A percentile compares a stretch with the other conserved stretches of the same genome.
Conservation (phyloP, 2,329 filamentous ascomycete genomes). For the Alternaria sp. region DNA sequence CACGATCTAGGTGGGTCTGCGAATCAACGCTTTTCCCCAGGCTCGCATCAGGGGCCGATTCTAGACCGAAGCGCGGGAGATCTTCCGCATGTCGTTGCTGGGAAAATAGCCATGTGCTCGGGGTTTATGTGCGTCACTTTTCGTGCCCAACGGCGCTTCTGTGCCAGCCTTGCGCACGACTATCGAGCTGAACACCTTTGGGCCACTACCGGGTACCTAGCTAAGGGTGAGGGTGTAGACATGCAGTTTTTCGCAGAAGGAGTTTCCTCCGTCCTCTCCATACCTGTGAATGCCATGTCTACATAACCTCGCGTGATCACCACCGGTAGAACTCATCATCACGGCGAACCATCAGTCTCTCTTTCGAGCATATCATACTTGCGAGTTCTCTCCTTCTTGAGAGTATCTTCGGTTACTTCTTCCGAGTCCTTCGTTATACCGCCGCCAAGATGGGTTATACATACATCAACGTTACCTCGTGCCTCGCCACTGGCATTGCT, state of each 20-base stretch:
- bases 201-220: background rate
- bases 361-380: background rate
- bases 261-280: background rate
- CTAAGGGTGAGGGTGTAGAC: background rate
- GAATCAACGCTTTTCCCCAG: background rate
- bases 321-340: background rate
- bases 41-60: background rate
- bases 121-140: background rate
- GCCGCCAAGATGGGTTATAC: slow-evolving; percentile 5
- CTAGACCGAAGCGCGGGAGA: background rate
- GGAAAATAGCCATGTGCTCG: background rate
- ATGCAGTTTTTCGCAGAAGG: background rate
- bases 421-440: background rate
- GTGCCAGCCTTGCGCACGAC: background rate
- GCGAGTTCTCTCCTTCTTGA: background rate
- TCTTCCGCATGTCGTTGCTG: background rate
- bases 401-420: background rate
- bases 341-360: background rate
- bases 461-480: slow-evolving; percentile 12
- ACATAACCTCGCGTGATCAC: background rate
- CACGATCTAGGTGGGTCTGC: background rate
- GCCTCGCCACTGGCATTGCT: background rate
- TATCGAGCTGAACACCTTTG: background rate
- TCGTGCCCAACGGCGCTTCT: background rate
- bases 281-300: background rate